Conservation (phyloP, 208 protist species). For the Leishmania arabica region DNA sequence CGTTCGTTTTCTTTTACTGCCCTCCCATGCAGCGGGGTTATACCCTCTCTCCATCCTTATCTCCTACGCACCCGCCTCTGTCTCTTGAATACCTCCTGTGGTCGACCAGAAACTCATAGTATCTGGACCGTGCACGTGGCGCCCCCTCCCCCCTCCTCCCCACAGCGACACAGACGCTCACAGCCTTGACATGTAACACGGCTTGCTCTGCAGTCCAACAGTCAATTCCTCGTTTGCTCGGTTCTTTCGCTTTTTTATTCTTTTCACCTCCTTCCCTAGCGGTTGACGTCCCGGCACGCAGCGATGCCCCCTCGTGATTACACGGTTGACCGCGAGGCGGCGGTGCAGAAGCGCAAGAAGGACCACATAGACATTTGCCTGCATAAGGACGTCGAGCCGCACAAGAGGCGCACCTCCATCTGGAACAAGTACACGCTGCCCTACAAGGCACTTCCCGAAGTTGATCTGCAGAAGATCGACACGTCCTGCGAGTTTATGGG, state of each 20-base stretch:
- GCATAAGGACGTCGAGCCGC: slow-evolving; percentile 82
- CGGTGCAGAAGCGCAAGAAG: slow-evolving; percentile 81
- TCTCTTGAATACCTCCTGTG: neutral
- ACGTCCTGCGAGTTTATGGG: slow-evolving; percentile 76
- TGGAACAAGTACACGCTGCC: slow-evolving; percentile 85
- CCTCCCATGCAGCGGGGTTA: neutral
- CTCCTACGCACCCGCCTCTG: neutral
- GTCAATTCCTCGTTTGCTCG: neutral
- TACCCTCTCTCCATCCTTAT: neutral
- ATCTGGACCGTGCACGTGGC: neutral
- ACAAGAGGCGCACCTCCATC: slow-evolving; percentile 58
- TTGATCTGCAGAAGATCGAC: slow-evolving; percentile 80
- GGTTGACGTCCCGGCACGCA: neutral
- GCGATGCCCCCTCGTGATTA: neutral
- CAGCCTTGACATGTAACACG: neutral
- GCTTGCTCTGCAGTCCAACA: neutral
- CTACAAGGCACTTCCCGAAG: slow-evolving; percentile 88
- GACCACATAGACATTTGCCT: slow-evolving; percentile 93
- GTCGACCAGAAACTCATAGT: neutral
- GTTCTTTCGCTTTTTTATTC: neutral
- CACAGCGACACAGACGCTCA: neutral
- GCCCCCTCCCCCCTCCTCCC: neutral
- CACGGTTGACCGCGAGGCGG: slow-evolving; percentile 59
- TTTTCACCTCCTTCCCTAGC: neutral
- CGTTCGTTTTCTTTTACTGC: slow-evolving; percentile 2